Evolutionary conservation across 2,329 filamentous ascomycete species (phyloP), one percentile per base, ranked within the genome.

Genomic region (Cryphonectria japonica): DNA sequence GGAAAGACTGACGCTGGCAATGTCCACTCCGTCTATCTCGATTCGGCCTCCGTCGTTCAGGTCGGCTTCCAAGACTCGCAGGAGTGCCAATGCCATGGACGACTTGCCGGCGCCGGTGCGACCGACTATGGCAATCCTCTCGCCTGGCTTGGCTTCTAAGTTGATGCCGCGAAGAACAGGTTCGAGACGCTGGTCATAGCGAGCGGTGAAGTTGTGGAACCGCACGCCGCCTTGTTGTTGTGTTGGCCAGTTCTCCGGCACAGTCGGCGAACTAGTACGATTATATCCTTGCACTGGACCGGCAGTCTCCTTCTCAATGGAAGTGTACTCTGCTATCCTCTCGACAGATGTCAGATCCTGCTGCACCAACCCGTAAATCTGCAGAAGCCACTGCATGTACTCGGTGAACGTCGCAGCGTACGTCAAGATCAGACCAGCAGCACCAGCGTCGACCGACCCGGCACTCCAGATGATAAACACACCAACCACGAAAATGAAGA

Each of bases 361-460:
- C 59, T 68, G 69, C 16, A 71, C 50, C 39, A 68, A 57, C 26
- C 65, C 19, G 37, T 71, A 71, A 22, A 71, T 37, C 57, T 71
- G 69, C 5, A 67, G 57, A n/a, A 68, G 62, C 64, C 66, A 71
- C 54, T 67, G 43, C 54, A 71, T 61, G 16, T 62, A 37, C 29
- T 74, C 73, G 14, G 76, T 73, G 61, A 72, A 74, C 52, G 72
- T 74, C 6, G 72, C 74, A 0, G 75, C 75, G 68, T 75, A 50
- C 46, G 46, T 50, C 22, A 50, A n/a, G 6, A 50, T n/a, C 16
- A 50, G 7, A 50, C 46, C 46, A n/a, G 46, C 46, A 50, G 46
- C 19, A 50, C 46, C 46, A n/a, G 22, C 46, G n/a, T 50, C 46
- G 19, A 50, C 11, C 46, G 46, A 50, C 19, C 46, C 7, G 22